Evolutionary conservation across 1,284 basidiomycete species (phyloP), one percentile per base, ranked within the genome.

Genomic region (Puccinia triticina): DNA sequence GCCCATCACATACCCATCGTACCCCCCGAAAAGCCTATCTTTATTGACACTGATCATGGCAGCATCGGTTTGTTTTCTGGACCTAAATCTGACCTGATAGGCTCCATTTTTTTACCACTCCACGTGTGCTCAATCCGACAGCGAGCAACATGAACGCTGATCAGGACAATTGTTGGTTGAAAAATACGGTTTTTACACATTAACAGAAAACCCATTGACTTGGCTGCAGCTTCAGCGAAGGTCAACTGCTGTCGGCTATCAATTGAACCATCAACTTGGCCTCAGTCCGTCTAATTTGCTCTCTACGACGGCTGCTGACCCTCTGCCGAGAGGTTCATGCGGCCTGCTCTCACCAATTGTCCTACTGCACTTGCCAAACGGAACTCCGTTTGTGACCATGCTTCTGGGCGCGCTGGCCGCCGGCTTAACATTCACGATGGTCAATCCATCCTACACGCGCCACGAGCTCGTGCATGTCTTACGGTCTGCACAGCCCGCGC

Each of bases 351-450:
- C 74, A n/a, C 86, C 87, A 16, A 85, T 86, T 37, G 84, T 88
- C 3, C 84, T 88, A 14, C 82, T 88, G 7, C 87, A 88, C 83
- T 84, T 88, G 4, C 87, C 88, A 82, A 88, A 88, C 72, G 87
- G 86, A 71, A 84, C 87, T 16, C 84, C 85, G 3, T 88, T 86
- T 83, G 84, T 85, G 1, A 83, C 86, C 11, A 83, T 88, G 32
- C 84, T 86, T 0, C 86, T 87, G 64, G 88, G 87, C 23, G 84
- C 86, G 32, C 83, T 85, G 26, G 69, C 66, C 72, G 84, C 84
- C 37, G 83, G 83, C 50, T 76, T 83, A 21, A 86, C 86, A 80
- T 85, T 87, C 61, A 87, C 86, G 12, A 85, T 86, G 61, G 86
- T 86, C 75, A 88, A 87, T 61, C 86, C 87, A 2, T 85, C 85